Conservation (phyloP, 176 grass and related monocot species). For the Paspalum vaginatum region DNA sequence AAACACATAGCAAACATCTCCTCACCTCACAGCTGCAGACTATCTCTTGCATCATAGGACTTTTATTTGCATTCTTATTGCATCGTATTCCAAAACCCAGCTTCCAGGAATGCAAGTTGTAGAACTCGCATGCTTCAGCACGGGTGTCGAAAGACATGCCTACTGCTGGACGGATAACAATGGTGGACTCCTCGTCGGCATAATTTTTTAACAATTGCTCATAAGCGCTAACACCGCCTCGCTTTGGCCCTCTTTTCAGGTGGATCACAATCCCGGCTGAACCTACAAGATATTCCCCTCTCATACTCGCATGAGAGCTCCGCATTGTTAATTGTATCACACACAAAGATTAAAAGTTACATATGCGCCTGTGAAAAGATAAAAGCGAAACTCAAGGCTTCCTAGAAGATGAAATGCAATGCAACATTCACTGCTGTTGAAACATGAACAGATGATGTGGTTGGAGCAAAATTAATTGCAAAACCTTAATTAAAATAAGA, state of each 20-base stretch:
- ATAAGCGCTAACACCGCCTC: background rate
- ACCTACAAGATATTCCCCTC: background rate
- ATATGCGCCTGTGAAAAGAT: too few species aligned
- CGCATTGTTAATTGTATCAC: too few species aligned
- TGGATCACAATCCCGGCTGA: too few species aligned
- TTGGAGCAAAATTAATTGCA: too few species aligned
- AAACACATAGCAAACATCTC: background rate
- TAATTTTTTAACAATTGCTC: background rate
- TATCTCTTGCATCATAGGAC: background rate
- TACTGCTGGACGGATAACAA: background rate
- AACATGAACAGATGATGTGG: too few species aligned
- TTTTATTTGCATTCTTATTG: background rate
- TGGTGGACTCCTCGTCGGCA: background rate
- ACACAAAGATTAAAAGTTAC: too few species aligned
- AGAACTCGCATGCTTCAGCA: slow-evolving; percentile 12
- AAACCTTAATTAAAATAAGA: too few species aligned
- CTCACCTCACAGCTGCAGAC: slow-evolving; percentile 19
- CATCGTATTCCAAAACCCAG: slow-evolving; percentile 15
- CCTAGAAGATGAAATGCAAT: too few species aligned
- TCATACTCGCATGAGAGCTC: too few species aligned
- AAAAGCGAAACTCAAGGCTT: too few species aligned
- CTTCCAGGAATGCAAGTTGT: slow-evolving; percentile 31
- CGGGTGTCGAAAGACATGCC: slow-evolving; percentile 2
- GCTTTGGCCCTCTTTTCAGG: background rate
- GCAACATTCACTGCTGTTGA: too few species aligned